Percentiles rank a stretch among this genome's conserved stretches.
Conservation (phyloP, 768 basidiomycete species). For the Collybiopsis confluens region DNA sequence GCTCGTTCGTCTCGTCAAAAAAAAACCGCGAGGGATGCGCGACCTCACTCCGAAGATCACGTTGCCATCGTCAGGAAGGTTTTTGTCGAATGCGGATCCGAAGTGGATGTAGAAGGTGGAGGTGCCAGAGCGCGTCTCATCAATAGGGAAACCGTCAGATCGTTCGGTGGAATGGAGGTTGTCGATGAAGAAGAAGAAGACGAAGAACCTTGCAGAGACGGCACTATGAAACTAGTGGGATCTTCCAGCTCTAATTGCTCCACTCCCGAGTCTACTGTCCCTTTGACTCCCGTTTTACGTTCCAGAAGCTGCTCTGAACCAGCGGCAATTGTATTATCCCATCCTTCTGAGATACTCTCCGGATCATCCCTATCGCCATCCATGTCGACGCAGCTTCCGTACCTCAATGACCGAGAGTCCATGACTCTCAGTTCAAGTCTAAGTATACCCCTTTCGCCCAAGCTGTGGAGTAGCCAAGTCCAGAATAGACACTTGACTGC, state of each 20-base stretch:
- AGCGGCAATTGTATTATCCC: background rate
- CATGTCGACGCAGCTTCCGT: background rate
- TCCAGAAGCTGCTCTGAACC: background rate
- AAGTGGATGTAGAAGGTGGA: conserved; percentile 1
- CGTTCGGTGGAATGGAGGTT: conserved; percentile 8
- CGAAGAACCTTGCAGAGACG: background rate
- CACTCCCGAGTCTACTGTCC: background rate
- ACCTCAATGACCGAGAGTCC: background rate
- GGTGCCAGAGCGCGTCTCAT: conserved; percentile 1
- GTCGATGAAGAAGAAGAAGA: conserved; percentile 10
- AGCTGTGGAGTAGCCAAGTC: too few relatives aligned
- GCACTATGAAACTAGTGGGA: background rate
- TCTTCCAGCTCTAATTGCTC: background rate
- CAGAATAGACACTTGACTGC: background rate
- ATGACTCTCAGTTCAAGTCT: too few relatives aligned
- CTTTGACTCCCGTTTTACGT: background rate
- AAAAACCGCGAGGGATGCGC: background rate
- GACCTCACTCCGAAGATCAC: conserved; percentile 4
- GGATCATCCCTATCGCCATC: background rate
- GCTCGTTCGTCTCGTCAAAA: conserved; percentile 1
- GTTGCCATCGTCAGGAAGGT: conserved; percentile 3
- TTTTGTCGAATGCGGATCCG: conserved; percentile 2
- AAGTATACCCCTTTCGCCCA: too few relatives aligned
- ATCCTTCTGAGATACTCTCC: background rate
- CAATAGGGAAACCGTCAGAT: conserved; percentile 3